Evolutionary conservation across 73 alveolate genomes (phyloP).

Genomic region (Tetrahymena borealis): DNA sequence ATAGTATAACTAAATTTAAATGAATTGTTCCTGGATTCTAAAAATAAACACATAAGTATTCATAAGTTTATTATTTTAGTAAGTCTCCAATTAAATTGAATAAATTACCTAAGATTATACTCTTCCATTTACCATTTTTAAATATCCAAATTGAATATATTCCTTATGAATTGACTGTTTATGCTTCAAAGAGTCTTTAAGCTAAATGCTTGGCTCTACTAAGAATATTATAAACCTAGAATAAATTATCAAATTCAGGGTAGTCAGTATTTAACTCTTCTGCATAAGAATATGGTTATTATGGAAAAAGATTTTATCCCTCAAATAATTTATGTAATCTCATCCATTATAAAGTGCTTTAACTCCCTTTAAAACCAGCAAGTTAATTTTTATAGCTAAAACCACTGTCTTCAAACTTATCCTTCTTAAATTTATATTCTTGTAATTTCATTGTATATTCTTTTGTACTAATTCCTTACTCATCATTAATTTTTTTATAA

Average conservation of each 20-base stretch:
- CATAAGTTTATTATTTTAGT: too few species aligned
- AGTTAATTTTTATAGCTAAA: background rate
- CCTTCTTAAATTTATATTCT: background rate
- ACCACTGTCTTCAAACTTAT: background rate
- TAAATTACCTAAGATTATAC: background rate
- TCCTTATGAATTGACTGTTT: background rate
- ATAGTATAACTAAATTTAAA: background rate
- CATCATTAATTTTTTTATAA: background rate
- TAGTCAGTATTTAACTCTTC: background rate
- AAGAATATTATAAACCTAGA: background rate
- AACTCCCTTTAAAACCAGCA: background rate
- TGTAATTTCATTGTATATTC: background rate
- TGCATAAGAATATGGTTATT: background rate
- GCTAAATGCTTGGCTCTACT: background rate
- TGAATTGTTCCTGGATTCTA: background rate
- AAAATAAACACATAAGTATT: too few species aligned
- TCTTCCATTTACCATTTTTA: background rate
- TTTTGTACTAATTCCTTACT: background rate
- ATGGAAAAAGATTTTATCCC: background rate
- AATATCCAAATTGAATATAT: background rate
- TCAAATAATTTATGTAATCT: background rate
- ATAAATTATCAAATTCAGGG: background rate
- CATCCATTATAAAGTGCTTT: background rate
- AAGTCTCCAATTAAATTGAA: too few species aligned
- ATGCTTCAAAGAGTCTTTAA: background rate